Percentiles rank a stretch among this genome's conserved stretches.
These are phyloP conservation scores for Taxawa tesnikishii DNA, from an alignment of 2,329 filamentous ascomycete species.

Conservation along the genomic window DNA sequence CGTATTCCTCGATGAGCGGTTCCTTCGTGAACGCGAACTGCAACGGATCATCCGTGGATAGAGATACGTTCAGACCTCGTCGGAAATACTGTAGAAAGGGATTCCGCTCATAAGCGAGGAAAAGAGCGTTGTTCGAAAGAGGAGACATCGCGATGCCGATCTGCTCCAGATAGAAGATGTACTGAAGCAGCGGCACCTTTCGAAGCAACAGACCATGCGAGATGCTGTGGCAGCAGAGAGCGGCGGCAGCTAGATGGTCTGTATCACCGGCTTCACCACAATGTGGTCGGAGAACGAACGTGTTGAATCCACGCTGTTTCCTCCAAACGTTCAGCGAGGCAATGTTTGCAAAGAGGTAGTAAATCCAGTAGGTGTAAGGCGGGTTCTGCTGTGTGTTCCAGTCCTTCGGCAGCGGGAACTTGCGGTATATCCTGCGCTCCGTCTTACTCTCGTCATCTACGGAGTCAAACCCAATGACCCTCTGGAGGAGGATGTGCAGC, in stretches of 20 bases:
- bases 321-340: conserved; percentile 85
- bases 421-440: conserved; percentile 85
- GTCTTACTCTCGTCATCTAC: conserved; percentile 98
- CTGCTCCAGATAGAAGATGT: conserved; percentile 95
- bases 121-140: conserved; percentile 91
- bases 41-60: conserved; percentile 92
- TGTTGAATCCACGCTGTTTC: conserved; percentile 87
- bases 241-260: conserved; percentile 84
- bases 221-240: conserved; percentile 91
- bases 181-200: conserved; percentile 90
- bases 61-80: conserved; percentile 83
- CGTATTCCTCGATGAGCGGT: conserved; percentile 94
- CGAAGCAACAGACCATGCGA: conserved; percentile 85
- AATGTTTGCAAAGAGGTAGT: conserved; percentile 92
- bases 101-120: conserved; percentile 92
- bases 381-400: conserved; percentile 94
- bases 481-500: conserved; percentile 84
- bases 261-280: conserved; percentile 95
- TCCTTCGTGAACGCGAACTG: conserved; percentile 99
- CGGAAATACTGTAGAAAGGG: conserved; percentile 94
- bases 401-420: conserved; percentile 79
- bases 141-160: conserved; percentile 99
- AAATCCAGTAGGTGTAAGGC: conserved; percentile 98
- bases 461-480: conserved; percentile 93
- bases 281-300: conserved; percentile 82